Evolutionary conservation across 2,329 filamentous ascomycete species (phyloP), one percentile per base, ranked within the genome.

Genomic region (Botrytis tulipae): DNA sequence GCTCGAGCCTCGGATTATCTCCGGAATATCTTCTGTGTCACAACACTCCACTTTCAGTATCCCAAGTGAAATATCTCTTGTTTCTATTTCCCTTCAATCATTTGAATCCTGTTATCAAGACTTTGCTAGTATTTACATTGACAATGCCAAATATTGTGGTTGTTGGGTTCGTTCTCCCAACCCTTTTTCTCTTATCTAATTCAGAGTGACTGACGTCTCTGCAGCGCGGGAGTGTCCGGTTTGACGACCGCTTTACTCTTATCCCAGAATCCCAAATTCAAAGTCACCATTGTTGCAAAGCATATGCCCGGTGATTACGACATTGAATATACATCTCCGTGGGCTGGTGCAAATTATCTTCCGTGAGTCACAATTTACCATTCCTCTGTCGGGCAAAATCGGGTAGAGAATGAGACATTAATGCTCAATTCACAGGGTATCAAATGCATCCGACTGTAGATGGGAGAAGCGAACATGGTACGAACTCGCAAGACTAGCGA

Each of bases 251-350:
- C 90, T 51, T 84, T 91, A 37, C 82, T 89, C 25, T 83, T 92
- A 22, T 90, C 90, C 20, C 85, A 85, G 74, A 86, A 89, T 77
- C 82, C 84, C 8, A 79, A 82, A 18, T 86, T 90, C 77, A 84
- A 85, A 40, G 83, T 97, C 76, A 94, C 92, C 0, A 85, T 97
- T 51, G 85, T 94, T 46, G 92, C 93, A 8, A 97, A 95, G 80
- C 92, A 97, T 81, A 96, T 97, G 92, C 95, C 95, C 0, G 95
- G 95, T 51, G 95, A 98, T 84, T 96, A 95, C 82, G 92, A 95
- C 77, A 91, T 95, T 77, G 92, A 97, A 85, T 98, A 97, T 82
- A 91, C 93, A 0, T 97, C 93, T 9, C 94, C 93, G 0, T 97
- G 93, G 92, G 94, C 94, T 5, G 94, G 94, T 22, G 94, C 93